These are phyloP conservation scores for Naegleria gruberi DNA, from an alignment of 208 protist genomes.

Conservation along the genomic window DNA sequence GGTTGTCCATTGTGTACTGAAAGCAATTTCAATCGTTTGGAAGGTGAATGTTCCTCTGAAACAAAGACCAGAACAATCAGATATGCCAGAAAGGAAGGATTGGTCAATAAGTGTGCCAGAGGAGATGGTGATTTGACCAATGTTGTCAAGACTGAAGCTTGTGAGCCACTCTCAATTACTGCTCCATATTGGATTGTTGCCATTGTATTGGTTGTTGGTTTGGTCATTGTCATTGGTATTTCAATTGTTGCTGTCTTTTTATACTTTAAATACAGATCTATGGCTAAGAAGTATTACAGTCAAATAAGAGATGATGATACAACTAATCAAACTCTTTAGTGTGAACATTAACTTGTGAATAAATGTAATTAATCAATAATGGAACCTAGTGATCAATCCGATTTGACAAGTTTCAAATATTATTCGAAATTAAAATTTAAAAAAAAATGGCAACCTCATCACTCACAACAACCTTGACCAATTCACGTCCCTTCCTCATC, in stretches of 20 bases:
- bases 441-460: too few relatives aligned
- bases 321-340: background rate
- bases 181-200: background rate
- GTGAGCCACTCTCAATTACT: background rate
- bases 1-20: background rate
- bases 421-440: too few relatives aligned
- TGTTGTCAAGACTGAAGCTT: background rate
- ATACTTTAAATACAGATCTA: background rate
- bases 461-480: too few relatives aligned
- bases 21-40: background rate
- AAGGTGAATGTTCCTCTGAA: background rate
- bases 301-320: background rate
- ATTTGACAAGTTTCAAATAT: too few relatives aligned
- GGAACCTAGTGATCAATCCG: too few relatives aligned
- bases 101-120: background rate
- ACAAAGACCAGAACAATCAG: background rate
- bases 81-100: background rate
- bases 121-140: background rate
- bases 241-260: background rate
- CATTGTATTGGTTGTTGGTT: background rate
- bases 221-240: background rate
- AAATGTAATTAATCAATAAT: too few relatives aligned
- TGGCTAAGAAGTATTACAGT: background rate
- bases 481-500: too few relatives aligned
- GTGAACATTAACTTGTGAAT: too few relatives aligned